These are phyloP conservation scores for Xylaria palmicola DNA, from an alignment of 495 filamentous ascomycete genomes.

Conservation along the genomic window DNA sequence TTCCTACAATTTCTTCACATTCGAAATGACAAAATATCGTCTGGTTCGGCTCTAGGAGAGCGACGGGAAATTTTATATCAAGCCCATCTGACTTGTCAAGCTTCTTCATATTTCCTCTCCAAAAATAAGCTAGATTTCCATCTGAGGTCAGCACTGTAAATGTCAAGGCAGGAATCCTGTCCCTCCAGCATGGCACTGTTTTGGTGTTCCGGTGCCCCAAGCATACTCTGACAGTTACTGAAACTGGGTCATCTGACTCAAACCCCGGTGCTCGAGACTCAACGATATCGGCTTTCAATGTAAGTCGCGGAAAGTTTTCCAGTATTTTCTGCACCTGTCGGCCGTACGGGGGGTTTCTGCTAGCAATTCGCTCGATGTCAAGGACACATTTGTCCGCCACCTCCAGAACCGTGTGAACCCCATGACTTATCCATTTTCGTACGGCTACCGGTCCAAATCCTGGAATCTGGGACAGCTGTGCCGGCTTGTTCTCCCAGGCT, in stretches of 20 bases:
- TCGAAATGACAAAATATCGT: conserved; percentile 69
- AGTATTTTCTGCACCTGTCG: conserved; percentile 62
- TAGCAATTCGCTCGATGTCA: conserved; percentile 73
- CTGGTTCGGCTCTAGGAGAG: conserved; percentile 56
- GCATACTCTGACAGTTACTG: conserved; percentile 63
- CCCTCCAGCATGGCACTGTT: conserved; percentile 58
- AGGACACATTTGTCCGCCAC: conserved; percentile 65
- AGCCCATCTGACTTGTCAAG: conserved; percentile 55
- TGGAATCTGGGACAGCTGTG: conserved; percentile 84
- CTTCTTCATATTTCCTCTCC: conserved; percentile 67
- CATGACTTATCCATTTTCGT: conserved; percentile 70
- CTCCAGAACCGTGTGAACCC: conserved; percentile 69
- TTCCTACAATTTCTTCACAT: conserved; percentile 92
- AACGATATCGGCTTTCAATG: conserved; percentile 45
- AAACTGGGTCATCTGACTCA: conserved; percentile 41
- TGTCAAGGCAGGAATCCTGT: conserved; percentile 63
- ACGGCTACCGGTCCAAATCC: conserved; percentile 76
- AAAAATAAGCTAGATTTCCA: conserved; percentile 73
- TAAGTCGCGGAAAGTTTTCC: conserved; percentile 72
- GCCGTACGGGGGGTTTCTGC: conserved; percentile 82
- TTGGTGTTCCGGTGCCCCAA: conserved; percentile 73
- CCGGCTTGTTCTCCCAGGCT: conserved; percentile 82
- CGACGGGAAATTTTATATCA: conserved; percentile 60
- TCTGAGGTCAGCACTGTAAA: conserved; percentile 76
- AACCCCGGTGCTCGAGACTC: conserved; percentile 30